Evolutionary conservation across 345 rosid species (phyloP).

Genomic region (Gossypium mustelinum): DNA sequence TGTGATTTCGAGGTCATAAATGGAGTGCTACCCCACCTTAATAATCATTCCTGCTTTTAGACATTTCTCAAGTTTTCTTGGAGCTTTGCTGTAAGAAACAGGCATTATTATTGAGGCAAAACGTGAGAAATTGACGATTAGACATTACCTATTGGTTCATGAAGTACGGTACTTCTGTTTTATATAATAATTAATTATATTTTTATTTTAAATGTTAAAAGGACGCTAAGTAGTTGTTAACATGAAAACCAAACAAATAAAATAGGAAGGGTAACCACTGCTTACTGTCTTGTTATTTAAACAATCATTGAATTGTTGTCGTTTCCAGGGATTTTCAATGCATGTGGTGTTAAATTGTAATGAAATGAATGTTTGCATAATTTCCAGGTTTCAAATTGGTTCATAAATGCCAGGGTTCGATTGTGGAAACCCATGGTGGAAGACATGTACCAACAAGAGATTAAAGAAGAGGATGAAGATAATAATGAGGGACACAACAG

Average conservation of each 20-base stretch:
- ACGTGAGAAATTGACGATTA: background rate
- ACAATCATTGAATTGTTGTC: background rate
- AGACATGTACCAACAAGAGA: constrained; percentile 94
- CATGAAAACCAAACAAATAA: too few species aligned
- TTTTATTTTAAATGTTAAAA: too few species aligned
- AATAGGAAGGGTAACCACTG: too few species aligned
- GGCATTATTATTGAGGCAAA: background rate
- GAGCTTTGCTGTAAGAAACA: background rate
- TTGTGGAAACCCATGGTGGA: constrained; percentile 99
- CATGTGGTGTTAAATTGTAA: background rate
- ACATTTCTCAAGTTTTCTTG: constrained; percentile 1
- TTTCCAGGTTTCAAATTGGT: constrained; percentile 92
- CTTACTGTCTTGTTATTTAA: too few species aligned
- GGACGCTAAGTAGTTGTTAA: too few species aligned
- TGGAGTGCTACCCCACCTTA: background rate
- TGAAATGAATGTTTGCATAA: background rate
- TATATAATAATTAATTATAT: too few species aligned
- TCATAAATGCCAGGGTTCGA: constrained; percentile 97
- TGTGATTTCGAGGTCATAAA: constrained; percentile 6
- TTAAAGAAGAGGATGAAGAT: constrained; percentile 52
- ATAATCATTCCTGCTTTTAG: background rate
- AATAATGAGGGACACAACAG: constrained; percentile 30
- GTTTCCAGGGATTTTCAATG: background rate
- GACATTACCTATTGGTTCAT: background rate
- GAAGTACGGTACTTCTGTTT: too few species aligned